Conservation (phyloP, 1,284 basidiomycete species). For the Abortiporus biennis region DNA sequence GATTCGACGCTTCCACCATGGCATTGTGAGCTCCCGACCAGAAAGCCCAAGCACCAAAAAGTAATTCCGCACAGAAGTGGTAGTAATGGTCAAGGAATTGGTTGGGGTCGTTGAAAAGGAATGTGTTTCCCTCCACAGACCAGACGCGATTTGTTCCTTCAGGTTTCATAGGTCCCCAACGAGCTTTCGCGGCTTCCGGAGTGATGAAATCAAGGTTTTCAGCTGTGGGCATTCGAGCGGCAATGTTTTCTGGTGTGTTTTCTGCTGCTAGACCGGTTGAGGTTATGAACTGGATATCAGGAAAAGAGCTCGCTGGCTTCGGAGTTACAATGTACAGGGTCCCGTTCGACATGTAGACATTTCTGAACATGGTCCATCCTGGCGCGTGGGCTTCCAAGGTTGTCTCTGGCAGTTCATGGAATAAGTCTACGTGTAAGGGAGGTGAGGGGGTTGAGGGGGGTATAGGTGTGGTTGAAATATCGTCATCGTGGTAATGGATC, state of each 20-base stretch:
- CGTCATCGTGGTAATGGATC: constrained; percentile 11
- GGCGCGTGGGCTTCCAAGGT: constrained; percentile 55
- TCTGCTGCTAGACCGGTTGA: constrained; percentile 59
- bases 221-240: constrained; percentile 56
- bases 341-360: constrained; percentile 76
- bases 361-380: constrained; percentile 78
- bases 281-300: constrained; percentile 60
- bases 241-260: constrained; percentile 58
- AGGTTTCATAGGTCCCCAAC: constrained; percentile 48
- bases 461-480: constrained; percentile 3
- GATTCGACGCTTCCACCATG: constrained; percentile 16
- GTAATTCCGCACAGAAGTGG: constrained; percentile 75
- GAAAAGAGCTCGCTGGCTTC: constrained; percentile 40
- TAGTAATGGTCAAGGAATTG: constrained; percentile 81
- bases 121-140: constrained; percentile 66
- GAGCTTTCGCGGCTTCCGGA: constrained; percentile 48
- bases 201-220: constrained; percentile 57
- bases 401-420: constrained; percentile 39
- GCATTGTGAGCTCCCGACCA: constrained; percentile 50
- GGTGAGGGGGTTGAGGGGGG: constrained; percentile 1
- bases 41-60: constrained; percentile 68
- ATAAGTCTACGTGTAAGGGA: constrained; percentile 11
- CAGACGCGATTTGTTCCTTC: constrained; percentile 43
- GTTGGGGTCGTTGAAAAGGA: constrained; percentile 60
- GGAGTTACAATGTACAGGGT: constrained; percentile 61